These are phyloP conservation scores for Chloris gayana DNA, from an alignment of 176 grass and related monocot species.

Conservation along the genomic window DNA sequence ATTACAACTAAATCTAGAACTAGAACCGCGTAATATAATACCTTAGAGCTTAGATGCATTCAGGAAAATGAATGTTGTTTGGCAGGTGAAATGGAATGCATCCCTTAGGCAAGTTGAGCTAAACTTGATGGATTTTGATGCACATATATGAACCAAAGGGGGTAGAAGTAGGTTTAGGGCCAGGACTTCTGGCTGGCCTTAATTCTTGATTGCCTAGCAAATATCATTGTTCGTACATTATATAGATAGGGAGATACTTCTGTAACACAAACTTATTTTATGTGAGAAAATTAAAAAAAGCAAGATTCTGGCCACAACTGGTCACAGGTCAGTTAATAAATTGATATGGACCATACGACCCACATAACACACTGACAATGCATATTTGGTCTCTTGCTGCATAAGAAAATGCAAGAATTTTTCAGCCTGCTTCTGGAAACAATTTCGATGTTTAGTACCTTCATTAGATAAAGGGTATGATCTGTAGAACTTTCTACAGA, in stretches of 20 bases:
- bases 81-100: too few species aligned
- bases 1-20: not conserved
- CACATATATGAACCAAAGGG: too few species aligned
- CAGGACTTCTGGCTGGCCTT: not conserved
- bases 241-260: not conserved
- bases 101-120: too few species aligned
- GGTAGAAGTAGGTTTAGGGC: too few species aligned
- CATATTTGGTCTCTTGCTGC: not conserved
- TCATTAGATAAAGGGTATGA: not conserved
- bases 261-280: not conserved
- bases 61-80: too few species aligned
- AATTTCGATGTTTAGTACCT: not conserved
- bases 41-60: too few species aligned
- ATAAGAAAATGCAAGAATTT: not conserved
- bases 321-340: not conserved
- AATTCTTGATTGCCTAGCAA: not conserved
- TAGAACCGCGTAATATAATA: not conserved
- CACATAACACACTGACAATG: not conserved
- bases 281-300: not conserved
- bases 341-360: not conserved
- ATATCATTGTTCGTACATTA: not conserved
- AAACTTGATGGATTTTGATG: too few species aligned
- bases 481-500: too few species aligned
- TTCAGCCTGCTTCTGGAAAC: not conserved
- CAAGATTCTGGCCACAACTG: not conserved